Conservation (phyloP, 495 filamentous ascomycete genomes). For the Glonium stellatum region DNA sequence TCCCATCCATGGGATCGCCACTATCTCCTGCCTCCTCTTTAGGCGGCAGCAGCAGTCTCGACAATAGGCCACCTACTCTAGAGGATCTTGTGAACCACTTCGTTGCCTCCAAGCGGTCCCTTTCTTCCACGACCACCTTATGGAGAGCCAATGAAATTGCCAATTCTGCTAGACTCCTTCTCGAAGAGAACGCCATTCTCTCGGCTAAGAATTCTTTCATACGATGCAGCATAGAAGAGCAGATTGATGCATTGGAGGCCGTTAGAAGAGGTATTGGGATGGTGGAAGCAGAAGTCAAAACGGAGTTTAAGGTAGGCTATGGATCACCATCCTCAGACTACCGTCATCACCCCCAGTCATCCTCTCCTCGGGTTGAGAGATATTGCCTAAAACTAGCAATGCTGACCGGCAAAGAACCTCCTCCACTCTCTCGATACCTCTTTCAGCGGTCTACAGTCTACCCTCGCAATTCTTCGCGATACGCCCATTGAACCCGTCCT, state of each 20-base stretch:
- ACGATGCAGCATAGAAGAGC: conserved; percentile 61
- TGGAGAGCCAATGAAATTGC: conserved; percentile 85
- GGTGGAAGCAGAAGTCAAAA: conserved; percentile 45
- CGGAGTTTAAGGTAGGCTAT: conserved; percentile 47
- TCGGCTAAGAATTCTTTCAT: conserved; percentile 72
- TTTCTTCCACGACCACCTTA: conserved; percentile 79
- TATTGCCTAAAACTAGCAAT: not conserved
- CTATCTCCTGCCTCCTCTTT: conserved; percentile 21
- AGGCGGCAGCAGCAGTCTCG: conserved; percentile 22
- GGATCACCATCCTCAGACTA: not conserved
- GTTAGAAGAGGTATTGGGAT: conserved; percentile 55
- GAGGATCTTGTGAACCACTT: conserved; percentile 76
- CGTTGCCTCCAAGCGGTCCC: conserved; percentile 79
- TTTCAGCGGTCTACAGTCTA: conserved; percentile 62
- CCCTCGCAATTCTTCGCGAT: conserved; percentile 59
- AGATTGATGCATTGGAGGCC: conserved; percentile 60
- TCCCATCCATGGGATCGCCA: conserved; percentile 22
- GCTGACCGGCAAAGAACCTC: conserved; percentile 39
- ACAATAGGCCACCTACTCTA: conserved; percentile 40
- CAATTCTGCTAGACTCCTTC: conserved; percentile 60
- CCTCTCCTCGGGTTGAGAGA: not conserved
- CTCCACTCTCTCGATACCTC: conserved; percentile 67
- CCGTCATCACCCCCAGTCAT: not conserved
- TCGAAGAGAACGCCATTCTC: conserved; percentile 75
- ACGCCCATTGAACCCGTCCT: conserved; percentile 71